Conservation (phyloP, 1,139 yeast species). For the Schizosaccharomyces versatilis region DNA sequence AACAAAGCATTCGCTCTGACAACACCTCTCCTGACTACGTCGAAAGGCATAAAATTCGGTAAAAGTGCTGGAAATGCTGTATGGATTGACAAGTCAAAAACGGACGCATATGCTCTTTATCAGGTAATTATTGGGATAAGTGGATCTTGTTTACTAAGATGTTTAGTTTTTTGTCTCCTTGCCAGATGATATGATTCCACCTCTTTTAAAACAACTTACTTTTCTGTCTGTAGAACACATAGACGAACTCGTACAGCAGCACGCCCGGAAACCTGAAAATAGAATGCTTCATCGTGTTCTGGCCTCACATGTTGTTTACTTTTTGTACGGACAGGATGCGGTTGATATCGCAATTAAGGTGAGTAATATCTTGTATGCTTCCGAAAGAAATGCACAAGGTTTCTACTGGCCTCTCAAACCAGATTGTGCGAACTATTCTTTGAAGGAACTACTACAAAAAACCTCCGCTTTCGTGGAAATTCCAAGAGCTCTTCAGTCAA, state of each 20-base stretch:
- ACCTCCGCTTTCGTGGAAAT: background rate
- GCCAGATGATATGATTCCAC: background rate
- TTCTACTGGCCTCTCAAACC: background rate
- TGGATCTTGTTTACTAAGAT: background rate
- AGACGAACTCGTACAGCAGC: background rate
- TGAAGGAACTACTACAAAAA: background rate
- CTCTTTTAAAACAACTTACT: background rate
- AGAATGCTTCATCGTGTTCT: background rate
- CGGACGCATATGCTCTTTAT: conserved; percentile 62
- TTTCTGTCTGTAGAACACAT: background rate
- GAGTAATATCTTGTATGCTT: background rate
- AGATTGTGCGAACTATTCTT: no score
- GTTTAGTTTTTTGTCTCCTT: background rate
- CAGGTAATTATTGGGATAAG: conserved; percentile 18
- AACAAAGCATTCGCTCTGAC: conserved; percentile 42
- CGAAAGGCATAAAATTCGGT: conserved; percentile 85
- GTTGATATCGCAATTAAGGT: background rate
- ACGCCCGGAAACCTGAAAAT: background rate
- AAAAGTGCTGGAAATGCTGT: conserved; percentile 94
- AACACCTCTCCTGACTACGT: conserved; percentile 71
- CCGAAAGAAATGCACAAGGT: background rate
- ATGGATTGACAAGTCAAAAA: conserved; percentile 50
- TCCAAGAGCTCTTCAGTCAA: no score
- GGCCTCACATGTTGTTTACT: background rate
- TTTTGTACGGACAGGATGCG: background rate